Evolutionary conservation across 1,284 basidiomycete species (phyloP).

Genomic region (Microbotryum saponariae): DNA sequence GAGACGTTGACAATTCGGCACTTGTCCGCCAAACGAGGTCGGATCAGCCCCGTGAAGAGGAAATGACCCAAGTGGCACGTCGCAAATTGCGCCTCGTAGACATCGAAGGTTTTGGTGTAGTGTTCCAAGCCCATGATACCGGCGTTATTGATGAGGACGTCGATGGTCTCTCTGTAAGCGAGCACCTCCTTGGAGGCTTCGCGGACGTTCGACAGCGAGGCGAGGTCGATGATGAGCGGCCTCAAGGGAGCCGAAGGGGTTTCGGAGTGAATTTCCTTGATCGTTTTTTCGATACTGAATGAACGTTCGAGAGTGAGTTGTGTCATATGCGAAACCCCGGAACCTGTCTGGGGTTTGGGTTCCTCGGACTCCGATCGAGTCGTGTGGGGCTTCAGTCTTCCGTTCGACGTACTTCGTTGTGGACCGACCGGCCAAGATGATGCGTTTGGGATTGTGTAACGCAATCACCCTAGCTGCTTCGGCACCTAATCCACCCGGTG

Average conservation of each 20-base stretch:
- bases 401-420: constrained; percentile 1
- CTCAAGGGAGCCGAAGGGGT: constrained; percentile 3
- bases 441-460: background rate
- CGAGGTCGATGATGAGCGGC: constrained; percentile 7
- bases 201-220: background rate
- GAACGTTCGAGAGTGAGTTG: background rate
- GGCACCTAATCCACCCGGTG: constrained; percentile 7
- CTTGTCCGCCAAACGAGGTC: background rate
- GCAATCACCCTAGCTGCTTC: constrained; percentile 10
- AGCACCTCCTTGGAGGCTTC: constrained; percentile 1
- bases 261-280: background rate
- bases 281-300: constrained; percentile 2
- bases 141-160: constrained; percentile 38
- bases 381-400: too few relatives aligned
- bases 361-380: too few relatives aligned
- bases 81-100: constrained; percentile 36
- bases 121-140: constrained; percentile 31
- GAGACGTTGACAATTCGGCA: constrained; percentile 24
- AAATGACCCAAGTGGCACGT: constrained; percentile 37
- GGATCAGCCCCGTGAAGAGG: constrained; percentile 32
- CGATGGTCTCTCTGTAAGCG: constrained; percentile 7
- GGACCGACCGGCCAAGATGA: constrained; percentile 9
- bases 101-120: constrained; percentile 30
- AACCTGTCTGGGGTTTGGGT: too few relatives aligned
- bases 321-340: background rate